Base-by-base conservation (phyloP, 345 rosid species). In the Schrenkiella parvula region DNA sequence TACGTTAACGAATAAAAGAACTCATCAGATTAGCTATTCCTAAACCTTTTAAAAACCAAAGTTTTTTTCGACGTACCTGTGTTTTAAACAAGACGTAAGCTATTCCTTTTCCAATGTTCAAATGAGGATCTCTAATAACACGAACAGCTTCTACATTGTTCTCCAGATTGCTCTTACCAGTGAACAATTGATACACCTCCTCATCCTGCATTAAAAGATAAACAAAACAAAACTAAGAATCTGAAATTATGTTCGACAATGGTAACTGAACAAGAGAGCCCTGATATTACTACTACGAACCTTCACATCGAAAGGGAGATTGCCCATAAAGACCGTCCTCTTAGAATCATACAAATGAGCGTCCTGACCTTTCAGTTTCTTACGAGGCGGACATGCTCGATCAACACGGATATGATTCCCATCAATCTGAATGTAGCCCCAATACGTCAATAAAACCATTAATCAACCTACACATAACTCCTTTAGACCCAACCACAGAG, bases 261-360 rank as follows among this genome's bases (percentile, higher is more conserved):
- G 12, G 4, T 43, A 35, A 21, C 5, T 1, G 12, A 53, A 34
- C 5, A 60, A 32, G 44, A 43, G 58, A 62, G 13, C 18, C 25
- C n/a, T 52, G 23, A 42, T 42, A 37, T 9, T 32, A 54, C 15
- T 22, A 10, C 8, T 11, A 17, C 51, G 79, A 77, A 95, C 98
- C 97, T 92, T 92, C 14, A 92, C 99, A 71, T 95, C 99, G 51
- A 84, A 91, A 44, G 99, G 99, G 73, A 95, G 96, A 75, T 95
- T 92, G 68, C 99, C 99, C 47, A 92, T 74, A 56, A 95, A 92
- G 61, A 92, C 79, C 8, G 99, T 90, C 82, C 96, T 86, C 84
- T 82, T 89, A 76, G 78, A 74, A 78, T 95, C 98, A 71, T 95
- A 95, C 55, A 84, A 78, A 34, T 82, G 73, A 79, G 81, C 13